phyloP scores from a whole-genome alignment of 1,284 basidiomycete species.

The Apiotrichum laibachii region DNA sequence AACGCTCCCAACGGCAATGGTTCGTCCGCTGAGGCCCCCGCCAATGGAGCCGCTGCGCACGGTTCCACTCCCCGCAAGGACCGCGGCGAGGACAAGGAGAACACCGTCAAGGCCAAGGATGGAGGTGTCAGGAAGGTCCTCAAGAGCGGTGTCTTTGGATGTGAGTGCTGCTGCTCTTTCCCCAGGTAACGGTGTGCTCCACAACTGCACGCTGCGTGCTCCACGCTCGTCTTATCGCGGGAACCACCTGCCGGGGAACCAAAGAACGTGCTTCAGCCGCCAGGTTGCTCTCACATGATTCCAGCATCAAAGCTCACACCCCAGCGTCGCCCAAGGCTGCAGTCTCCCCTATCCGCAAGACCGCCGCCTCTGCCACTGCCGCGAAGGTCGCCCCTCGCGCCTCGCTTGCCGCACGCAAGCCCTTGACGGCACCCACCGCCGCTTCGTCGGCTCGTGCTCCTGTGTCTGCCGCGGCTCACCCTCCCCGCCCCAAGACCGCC shows the following conservation, averaged over 20 bases:
- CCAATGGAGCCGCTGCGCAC: conserved; percentile 8
- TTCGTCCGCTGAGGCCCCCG: conserved; percentile 4
- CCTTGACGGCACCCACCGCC: conserved; percentile 23
- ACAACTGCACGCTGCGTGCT: neutral
- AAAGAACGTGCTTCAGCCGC: neutral
- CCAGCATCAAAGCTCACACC: neutral
- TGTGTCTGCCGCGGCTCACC: neutral
- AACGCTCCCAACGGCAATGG: neutral
- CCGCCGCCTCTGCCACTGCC: conserved; percentile 3
- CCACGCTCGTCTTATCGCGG: neutral
- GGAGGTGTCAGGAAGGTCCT: conserved; percentile 45
- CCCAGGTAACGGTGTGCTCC: neutral
- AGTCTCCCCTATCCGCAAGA: conserved; percentile 16
- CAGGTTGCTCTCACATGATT: neutral
- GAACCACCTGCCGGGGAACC: neutral
- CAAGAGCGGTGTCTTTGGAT: conserved; percentile 46
- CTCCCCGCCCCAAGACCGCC: conserved; percentile 17
- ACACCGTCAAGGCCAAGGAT: conserved; percentile 13
- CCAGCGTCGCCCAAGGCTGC: conserved; percentile 16
- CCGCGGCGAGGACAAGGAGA: conserved; percentile 14
- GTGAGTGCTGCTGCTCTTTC: conserved; percentile 17
- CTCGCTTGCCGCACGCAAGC: conserved; percentile 23
- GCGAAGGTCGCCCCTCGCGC: conserved; percentile 7
- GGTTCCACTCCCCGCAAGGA: conserved; percentile 4
- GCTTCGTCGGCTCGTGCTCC: conserved; percentile 16